These are phyloP conservation scores for Vigna radiata DNA, from an alignment of 306 rosid genomes.

Conservation along the genomic window DNA sequence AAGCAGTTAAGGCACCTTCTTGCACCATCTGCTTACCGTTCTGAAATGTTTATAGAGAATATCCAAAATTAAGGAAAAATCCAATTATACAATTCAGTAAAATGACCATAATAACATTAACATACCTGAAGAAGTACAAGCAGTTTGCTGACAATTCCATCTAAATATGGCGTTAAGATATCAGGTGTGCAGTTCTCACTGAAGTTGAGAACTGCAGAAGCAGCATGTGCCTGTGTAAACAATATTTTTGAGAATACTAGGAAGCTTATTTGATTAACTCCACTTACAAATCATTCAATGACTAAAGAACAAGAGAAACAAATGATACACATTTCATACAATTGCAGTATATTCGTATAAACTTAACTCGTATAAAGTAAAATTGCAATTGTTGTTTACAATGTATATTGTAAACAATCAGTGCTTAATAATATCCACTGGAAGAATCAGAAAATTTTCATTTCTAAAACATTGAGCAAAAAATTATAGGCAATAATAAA, in stretches of 20 bases:
- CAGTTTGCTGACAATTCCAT: conserved; percentile 92
- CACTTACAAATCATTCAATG: neutral
- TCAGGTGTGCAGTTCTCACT: conserved; percentile 98
- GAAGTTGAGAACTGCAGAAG: conserved; percentile 99
- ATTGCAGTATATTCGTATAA: neutral
- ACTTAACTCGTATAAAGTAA: neutral
- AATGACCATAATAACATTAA: conserved; percentile 20
- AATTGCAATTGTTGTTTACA: neutral
- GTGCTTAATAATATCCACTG: neutral
- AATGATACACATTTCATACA: neutral
- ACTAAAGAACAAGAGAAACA: conserved; percentile 7
- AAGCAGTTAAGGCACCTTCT: conserved; percentile 98
- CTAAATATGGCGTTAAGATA: conserved; percentile 86
- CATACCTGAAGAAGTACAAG: conserved; percentile 94
- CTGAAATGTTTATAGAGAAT: conserved; percentile 51
- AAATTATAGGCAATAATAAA: neutral
- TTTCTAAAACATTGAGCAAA: neutral
- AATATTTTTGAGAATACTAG: conserved; percentile 9
- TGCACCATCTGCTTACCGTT: conserved; percentile 99
- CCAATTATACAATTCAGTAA: conserved; percentile 6
- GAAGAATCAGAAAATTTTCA: neutral
- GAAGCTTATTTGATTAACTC: conserved; percentile 3
- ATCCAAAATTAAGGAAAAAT: conserved; percentile 7
- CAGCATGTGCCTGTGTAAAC: conserved; percentile 93
- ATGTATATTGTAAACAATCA: neutral